Base-by-base conservation (phyloP, 805 yeast species). In the Kuraishia hungarica region DNA sequence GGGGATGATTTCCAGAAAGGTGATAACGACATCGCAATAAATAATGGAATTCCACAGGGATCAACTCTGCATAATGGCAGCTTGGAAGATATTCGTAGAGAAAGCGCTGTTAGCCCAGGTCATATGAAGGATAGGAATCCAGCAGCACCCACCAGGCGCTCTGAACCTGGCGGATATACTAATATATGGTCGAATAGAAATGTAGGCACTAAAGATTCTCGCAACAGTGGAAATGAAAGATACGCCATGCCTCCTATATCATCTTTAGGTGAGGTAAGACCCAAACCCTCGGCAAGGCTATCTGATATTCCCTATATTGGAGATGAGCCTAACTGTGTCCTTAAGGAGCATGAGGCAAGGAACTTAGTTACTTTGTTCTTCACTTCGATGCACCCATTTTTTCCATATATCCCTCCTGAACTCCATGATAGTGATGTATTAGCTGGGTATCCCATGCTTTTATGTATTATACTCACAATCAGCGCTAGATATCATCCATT, bases 321-420 rank as follows among this genome's bases (percentile, higher is more conserved):
- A 2, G 67, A 70, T 49, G 20, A 28, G 13, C 15, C 23, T 2
- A 35, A 4, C 43, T 35, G 43, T 35, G 75, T 89, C 53, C 64
- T 92, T 17, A 74, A 87, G 0, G 90, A 81, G 58, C 65, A 62
- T 0, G 89, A 86, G 63, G 89, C 92, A 1, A 77, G 73, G 51
- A 70, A 69, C 52, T 68, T 85, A 35, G 78, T 87, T 24, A 74
- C 77, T 46, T 66, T 83, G 54, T 92, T 88, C 68, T 89, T 89
- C 66, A 67, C 81, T 2, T 81, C 90, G 2, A 80, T 92, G 83
- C 96, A 89, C 67, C 97, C 97, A 1, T 92, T 83, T 67, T 92
- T 87, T 70, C 97, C 97, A 1, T 88, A 85, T 64, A 78, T 93
- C 47, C 97, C 97, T 0, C 72, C 76, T 29, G 88, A 86, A 58